Evolutionary conservation across 2,329 filamentous ascomycete species (phyloP), one percentile per base, ranked within the genome.

Genomic region (Elsinoe necatrix): DNA sequence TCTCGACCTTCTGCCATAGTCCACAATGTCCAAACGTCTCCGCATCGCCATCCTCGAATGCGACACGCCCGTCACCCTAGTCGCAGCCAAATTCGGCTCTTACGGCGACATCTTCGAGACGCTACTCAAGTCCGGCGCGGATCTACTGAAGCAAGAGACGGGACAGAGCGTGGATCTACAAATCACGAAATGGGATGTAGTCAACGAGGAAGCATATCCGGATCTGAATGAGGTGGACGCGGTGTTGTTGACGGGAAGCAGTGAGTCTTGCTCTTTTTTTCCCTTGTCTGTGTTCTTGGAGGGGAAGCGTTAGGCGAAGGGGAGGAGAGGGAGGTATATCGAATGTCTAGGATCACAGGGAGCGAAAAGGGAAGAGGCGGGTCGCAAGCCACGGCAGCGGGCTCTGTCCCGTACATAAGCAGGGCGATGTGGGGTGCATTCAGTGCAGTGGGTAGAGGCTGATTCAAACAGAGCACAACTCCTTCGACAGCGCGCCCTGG

Each of bases 31-130:
- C 20, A 27, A 20, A 9, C 67, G 70, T 39, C 73, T 92, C 63
- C 85, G 87, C 57, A 85, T 96, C 71, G 90, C 91, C 47, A 80
- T 97, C 63, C 83, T 97, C 63, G 89, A 95, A 77, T 86, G 87
- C 75, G 92, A 95, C 72, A 87, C 81, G 1, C 89, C 89, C 1
- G 76, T 86, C 51, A 79, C 82, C 1, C 71, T 79, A 42, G 81
- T 85, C 35, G 74, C 80, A 56, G 77, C 77, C 56, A 81, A 81
- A 64, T 90, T 86, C 71, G 81, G 82, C 54, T 78, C 78, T 59
- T 96, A 95, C 72, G 81, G 83, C 60, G 84, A 82, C 60, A 79
- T 79, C 42, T 76, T 84, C 63, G 73, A 75, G 59, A 72, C 72
- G 16, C 71, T 77, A 39, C 74, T 82, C 4, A 68, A 76, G 57